phyloP scores from a whole-genome alignment of 1,284 basidiomycete species.

The Ustilago esculenta region DNA sequence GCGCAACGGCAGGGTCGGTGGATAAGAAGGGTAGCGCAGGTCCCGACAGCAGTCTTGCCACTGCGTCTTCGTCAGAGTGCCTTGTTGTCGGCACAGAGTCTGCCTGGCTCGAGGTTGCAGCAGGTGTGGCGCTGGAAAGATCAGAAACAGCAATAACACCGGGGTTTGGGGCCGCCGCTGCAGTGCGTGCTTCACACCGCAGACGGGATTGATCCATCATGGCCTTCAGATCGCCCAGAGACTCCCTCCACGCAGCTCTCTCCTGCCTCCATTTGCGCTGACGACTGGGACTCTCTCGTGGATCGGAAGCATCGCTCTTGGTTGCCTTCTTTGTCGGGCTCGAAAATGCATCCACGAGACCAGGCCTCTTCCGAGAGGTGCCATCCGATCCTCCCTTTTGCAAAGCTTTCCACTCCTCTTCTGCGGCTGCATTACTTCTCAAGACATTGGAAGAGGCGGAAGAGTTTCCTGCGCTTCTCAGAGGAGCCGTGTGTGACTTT shows the following conservation, averaged over 20 bases:
- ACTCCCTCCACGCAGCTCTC: slow-evolving; percentile 39
- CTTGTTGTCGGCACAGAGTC: neutral
- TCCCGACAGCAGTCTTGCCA: slow-evolving; percentile 24
- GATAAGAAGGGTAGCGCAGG: slow-evolving; percentile 40
- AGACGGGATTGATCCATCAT: slow-evolving; percentile 37
- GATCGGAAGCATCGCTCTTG: neutral
- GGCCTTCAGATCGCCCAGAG: slow-evolving; percentile 32
- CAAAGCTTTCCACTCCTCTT: slow-evolving; percentile 25
- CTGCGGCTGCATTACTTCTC: slow-evolving; percentile 19
- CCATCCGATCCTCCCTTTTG: slow-evolving; percentile 12
- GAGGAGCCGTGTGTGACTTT: slow-evolving; percentile 34
- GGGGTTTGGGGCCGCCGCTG: slow-evolving; percentile 5
- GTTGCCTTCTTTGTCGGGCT: slow-evolving; percentile 31
- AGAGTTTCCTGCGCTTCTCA: slow-evolving; percentile 8
- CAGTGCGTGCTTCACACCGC: slow-evolving; percentile 16
- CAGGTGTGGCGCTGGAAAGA: neutral
- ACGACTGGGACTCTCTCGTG: slow-evolving; percentile 10
- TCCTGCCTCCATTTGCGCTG: slow-evolving; percentile 43
- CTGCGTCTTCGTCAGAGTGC: slow-evolving; percentile 7
- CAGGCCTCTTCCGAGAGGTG: slow-evolving; percentile 16
- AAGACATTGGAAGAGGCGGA: slow-evolving; percentile 10
- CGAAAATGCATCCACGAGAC: slow-evolving; percentile 39
- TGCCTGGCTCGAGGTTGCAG: neutral
- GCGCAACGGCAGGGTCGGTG: slow-evolving; percentile 41
- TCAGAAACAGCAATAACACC: too few relatives aligned